Conservation (phyloP, 768 basidiomycete species). For the Xerocomellus intermedius region DNA sequence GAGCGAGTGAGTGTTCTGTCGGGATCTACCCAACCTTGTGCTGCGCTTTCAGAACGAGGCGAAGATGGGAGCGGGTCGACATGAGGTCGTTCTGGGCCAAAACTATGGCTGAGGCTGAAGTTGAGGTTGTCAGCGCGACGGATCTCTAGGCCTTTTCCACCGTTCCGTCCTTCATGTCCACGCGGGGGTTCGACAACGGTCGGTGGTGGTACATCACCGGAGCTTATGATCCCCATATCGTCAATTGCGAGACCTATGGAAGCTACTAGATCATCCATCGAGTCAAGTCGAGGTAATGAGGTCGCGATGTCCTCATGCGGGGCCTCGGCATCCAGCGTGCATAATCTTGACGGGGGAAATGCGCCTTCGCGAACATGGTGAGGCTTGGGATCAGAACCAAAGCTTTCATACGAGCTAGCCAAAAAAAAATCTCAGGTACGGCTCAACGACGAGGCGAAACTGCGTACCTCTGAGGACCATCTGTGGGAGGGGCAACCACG, state of each 20-base stretch:
- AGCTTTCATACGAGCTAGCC: conserved; percentile 27
- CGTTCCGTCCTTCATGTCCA: conserved; percentile 28
- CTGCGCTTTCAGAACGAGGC: conserved; percentile 18
- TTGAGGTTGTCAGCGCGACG: conserved; percentile 26
- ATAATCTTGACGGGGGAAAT: conserved; percentile 48
- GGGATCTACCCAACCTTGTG: conserved; percentile 16
- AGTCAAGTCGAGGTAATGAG: conserved; percentile 28
- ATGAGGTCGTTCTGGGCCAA: conserved; percentile 15
- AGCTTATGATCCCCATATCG: conserved; percentile 36
- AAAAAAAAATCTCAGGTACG: neutral
- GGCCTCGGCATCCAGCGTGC: conserved; percentile 23
- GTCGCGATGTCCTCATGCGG: conserved; percentile 18
- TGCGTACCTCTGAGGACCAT: conserved; percentile 21
- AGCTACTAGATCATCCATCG: conserved; percentile 39
- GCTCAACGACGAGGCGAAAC: neutral
- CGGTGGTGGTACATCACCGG: conserved; percentile 36
- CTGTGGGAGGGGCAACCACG: conserved; percentile 1
- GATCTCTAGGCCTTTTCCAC: conserved; percentile 31
- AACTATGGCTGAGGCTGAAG: neutral
- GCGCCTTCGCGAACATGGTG: conserved; percentile 61
- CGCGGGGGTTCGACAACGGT: conserved; percentile 42
- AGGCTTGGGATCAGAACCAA: conserved; percentile 12
- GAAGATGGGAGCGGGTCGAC: conserved; percentile 12
- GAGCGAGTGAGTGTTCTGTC: conserved; percentile 13
- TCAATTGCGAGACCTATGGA: conserved; percentile 39